Evolutionary conservation across 1,139 yeast species (phyloP), one percentile per base, ranked within the genome.

Genomic region (Taphrina flavorubra): DNA sequence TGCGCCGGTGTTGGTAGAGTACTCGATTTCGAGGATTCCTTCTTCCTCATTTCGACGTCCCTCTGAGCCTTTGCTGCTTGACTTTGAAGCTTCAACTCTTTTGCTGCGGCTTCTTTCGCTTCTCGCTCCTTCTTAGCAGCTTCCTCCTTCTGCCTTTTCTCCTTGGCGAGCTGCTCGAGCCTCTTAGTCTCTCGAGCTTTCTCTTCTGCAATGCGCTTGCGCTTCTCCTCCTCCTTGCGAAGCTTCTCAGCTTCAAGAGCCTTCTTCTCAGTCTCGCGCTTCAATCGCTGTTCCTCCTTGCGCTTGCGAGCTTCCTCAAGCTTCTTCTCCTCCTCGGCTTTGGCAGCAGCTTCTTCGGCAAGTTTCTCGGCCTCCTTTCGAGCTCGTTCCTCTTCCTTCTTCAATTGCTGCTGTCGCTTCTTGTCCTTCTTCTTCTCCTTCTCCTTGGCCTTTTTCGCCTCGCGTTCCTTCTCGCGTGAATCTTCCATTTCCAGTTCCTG

Each of bases 401-500:
- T 91, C 65, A 82, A 81, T 75, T 87, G 89, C 72, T 84, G 87
- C 55, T 84, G 82, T 31, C 88, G 83, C 76, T 89, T 89, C 82
- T 89, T 89, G 74, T 90, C 95, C 76, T 87, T 87, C 69, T 88
- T 87, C 79, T 87, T 87, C 74, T 90, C 96, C 77, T 85, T 87
- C 73, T 89, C 94, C 71, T 83, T 84, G 72, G 83, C 82, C 75
- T 87, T 88, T 78, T 88, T 88, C 76, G 86, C 85, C 76, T 88
- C 94, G 60, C 86, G 86, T 73, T 88, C 92, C 75, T 85, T 86
- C 75, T 86, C 84, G 39, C 87, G 85, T 63, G 83, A 82, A 73
- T 86, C 89, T 77, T 89, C 96, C 20, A 88, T 90, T 71, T 89
- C 96, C 61, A 90, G 83, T 76, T 90, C 97, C 74, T 86, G 91